Evolutionary conservation across 257 asterid genomes (phyloP).

Genomic region (Solanum acaule): DNA sequence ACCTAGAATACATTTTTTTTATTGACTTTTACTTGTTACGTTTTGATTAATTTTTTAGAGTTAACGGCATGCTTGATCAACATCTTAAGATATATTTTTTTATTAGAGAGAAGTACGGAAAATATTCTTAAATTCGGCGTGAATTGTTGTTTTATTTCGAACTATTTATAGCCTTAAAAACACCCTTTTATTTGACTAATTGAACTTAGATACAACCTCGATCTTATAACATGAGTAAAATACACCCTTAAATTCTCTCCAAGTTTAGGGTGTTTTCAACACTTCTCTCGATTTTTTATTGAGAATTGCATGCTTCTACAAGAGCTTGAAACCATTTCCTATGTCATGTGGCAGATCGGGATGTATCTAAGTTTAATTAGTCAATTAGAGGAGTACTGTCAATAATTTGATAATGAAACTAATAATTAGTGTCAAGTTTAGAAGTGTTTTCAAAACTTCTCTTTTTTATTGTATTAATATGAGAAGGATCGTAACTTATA

Average conservation of each 20-base stretch:
- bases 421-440: no score
- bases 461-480: neutral
- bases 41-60: no score
- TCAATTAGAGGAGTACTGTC: neutral
- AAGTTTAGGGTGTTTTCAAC: neutral
- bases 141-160: no score
- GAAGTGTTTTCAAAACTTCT: neutral
- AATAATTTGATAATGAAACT: no score
- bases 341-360: neutral
- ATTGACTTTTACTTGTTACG: no score
- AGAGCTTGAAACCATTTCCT: neutral
- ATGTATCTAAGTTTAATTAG: no score
- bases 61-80: neutral
- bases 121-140: neutral
- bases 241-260: neutral
- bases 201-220: neutral
- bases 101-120: neutral
- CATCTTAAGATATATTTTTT: no score
- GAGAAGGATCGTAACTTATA: neutral
- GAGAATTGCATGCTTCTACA: neutral
- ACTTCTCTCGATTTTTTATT: no score
- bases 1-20: neutral
- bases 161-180: no score
- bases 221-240: neutral
- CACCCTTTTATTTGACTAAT: neutral